Percentiles rank a stretch among this genome's conserved stretches.
phyloP scores from a whole-genome alignment of 2,329 filamentous ascomycete species.

The Podosphaera xanthii region DNA sequence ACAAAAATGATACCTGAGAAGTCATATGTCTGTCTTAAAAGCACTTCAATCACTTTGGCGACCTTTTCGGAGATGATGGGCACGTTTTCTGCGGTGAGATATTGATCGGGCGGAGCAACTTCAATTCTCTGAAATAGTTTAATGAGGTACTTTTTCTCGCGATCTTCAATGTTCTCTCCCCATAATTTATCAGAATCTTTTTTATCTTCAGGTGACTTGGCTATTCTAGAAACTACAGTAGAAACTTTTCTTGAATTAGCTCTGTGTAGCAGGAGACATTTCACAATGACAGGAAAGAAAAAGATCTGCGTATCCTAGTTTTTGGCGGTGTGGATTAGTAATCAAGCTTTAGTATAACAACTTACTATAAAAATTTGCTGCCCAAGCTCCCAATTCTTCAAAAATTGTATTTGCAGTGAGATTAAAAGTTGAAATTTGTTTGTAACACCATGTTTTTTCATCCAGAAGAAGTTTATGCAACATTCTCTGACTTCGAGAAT shows the following conservation, averaged over 20 bases:
- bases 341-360: neutral
- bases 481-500: slow-evolving; percentile 19
- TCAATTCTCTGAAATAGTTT: slow-evolving; percentile 22
- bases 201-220: slow-evolving; percentile 19
- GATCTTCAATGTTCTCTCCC: slow-evolving; percentile 15
- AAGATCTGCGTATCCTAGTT: neutral
- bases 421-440: slow-evolving; percentile 32
- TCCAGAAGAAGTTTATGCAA: slow-evolving; percentile 21
- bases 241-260: slow-evolving; percentile 17
- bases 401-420: slow-evolving; percentile 27
- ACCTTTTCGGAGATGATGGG: slow-evolving; percentile 32
- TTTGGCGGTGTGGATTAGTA: neutral
- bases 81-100: slow-evolving; percentile 7
- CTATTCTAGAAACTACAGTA: slow-evolving; percentile 22
- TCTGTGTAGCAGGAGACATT: neutral
- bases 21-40: slow-evolving; percentile 20
- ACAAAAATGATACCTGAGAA: slow-evolving; percentile 42
- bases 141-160: slow-evolving; percentile 33
- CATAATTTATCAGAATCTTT: slow-evolving; percentile 20
- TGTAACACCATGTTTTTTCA: slow-evolving; percentile 26
- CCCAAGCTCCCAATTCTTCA: slow-evolving; percentile 42
- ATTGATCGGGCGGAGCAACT: slow-evolving; percentile 6
- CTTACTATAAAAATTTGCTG: slow-evolving; percentile 35
- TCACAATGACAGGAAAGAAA: no score
- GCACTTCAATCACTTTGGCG: slow-evolving; percentile 28